Percentiles rank a stretch among this genome's conserved stretches.
These are phyloP conservation scores for Lasiosphaeria hispida DNA, from an alignment of 495 filamentous ascomycete genomes.

Conservation along the genomic window DNA sequence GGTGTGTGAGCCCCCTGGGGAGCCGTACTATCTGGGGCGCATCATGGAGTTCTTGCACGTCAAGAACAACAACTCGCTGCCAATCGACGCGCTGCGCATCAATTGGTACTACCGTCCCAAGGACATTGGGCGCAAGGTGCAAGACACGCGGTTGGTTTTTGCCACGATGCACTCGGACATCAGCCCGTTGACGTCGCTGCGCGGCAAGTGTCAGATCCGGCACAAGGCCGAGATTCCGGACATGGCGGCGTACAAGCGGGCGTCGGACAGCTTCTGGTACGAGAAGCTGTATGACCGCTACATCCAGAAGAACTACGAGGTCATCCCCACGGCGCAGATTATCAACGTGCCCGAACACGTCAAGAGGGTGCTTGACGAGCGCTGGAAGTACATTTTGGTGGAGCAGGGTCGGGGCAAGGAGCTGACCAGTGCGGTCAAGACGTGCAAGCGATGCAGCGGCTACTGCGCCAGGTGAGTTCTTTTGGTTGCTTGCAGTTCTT, in stretches of 20 bases:
- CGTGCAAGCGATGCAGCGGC: constrained; percentile 83
- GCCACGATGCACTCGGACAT: constrained; percentile 98
- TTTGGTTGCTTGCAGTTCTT: constrained; percentile 1
- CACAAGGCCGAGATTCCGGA: constrained; percentile 84
- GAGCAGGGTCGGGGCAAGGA: constrained; percentile 91
- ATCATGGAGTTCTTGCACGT: constrained; percentile 96
- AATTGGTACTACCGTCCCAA: constrained; percentile 99
- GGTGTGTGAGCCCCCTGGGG: constrained; percentile 94
- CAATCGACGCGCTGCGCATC: constrained; percentile 83
- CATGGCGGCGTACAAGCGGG: constrained; percentile 78
- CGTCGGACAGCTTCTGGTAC: constrained; percentile 88
- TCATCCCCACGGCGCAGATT: constrained; percentile 86
- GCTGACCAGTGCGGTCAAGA: constrained; percentile 92
- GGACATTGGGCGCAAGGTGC: constrained; percentile 88
- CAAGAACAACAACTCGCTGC: constrained; percentile 65
- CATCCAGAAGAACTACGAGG: constrained; percentile 95
- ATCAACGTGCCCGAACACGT: constrained; percentile 94
- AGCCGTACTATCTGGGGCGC: constrained; percentile 94
- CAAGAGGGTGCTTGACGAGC: constrained; percentile 89
- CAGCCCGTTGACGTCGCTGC: constrained; percentile 84
- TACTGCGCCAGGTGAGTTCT: constrained; percentile 85
- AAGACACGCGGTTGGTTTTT: constrained; percentile 85
- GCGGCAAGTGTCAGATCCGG: constrained; percentile 85
- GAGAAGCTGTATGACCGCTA: constrained; percentile 98
- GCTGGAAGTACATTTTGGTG: constrained; percentile 92